Base-by-base conservation (phyloP, 1,284 basidiomycete species). In the Trichosporon sp. region DNA sequence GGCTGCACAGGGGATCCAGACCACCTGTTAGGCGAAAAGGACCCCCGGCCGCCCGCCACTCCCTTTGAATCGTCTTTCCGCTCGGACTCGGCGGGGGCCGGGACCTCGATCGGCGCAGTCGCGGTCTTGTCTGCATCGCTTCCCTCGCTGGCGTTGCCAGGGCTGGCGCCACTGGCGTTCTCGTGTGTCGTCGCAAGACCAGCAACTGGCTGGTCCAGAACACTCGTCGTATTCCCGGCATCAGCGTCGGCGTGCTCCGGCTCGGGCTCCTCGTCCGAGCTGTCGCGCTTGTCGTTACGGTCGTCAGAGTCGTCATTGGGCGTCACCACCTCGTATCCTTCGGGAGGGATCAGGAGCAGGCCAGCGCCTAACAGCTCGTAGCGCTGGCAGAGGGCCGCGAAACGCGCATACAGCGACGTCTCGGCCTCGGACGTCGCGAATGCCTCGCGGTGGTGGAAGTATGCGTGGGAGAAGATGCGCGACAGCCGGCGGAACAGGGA, bases 401-500 rank as follows among this genome's bases (percentile, higher is more conserved):
- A 98, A 74, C 96, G 91, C 37, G 91, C 91, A 79, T 98, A 98
- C 1, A 98, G 87, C 0, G 91, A 92, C 4, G 92, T 94, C 82
- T 98, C 94, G 1, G 91, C 92, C 78, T 87, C 78, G 61, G 71
- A 71, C 7, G 80, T 73, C 3, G 68, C 73, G 64, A 80, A 98
- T 0, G 90, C 89, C 78, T 96, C 95, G 70, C 92, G 90, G 83
- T 98, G 94, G 81, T 94, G 92, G 85, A 91, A 94, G 85, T 93
- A 96, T 0, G 95, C 94, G 83, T 99, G 96, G 0, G 93, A 93
- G 81, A 99, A 98, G 77, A 98, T 95, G 65, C 96, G 90, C 5
- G 94, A 94, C 2, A 98, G 89, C 10, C 96, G 90, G 11, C 82
- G 79, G 72, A 81, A 81, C 8, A 82, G 69, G 14, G 92, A 92